Evolutionary conservation across 2,329 filamentous ascomycete species (phyloP), one percentile per base, ranked within the genome.

Genomic region (Cryphonectria radicalis): DNA sequence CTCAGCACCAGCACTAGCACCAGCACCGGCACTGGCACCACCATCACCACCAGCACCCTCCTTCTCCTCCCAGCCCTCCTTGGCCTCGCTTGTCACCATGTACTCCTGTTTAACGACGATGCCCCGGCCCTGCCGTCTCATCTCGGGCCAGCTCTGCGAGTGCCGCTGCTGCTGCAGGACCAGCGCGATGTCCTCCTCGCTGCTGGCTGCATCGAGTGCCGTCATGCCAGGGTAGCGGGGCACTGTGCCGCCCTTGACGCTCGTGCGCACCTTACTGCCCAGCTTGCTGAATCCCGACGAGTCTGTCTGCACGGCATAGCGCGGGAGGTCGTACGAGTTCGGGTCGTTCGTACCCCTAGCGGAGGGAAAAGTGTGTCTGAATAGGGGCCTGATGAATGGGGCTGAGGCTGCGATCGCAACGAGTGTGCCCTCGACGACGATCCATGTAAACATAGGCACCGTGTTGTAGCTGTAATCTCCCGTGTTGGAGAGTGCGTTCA

Each of bases 391-490:
- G n/a, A 70, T 63, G n/a, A 70, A 28, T 4, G 68, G 68, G 10
- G 60, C 32, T 19, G 68, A 70, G 22, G 68, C 63, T 19, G 68
- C 68, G 7, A 70, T 70, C 14, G 63, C 68, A 13, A 70, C 68
- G 11, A 70, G 68, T 14, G 63, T 66, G 1, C 68, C 68, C 57
- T 70, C 68, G 53, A 70, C 68, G 53, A 60, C 50, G 40, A 70
- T 70, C 68, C 68, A 70, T n/a, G 68, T 70, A 32, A 70, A 70
- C 68, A 70, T 70, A 4, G 68, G 63, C 42, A 70, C 68, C 10
- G 68, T 70, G 55, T 66, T 63, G 63, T 70, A 70, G 63, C 68
- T 70, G 42, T 66, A 66, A 32, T 70, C 68, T 7, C 68, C 68
- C 60, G 59, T 53, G 37, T 70, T 22, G n/a, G 68, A 70, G 28